phyloP scores from a whole-genome alignment of 306 rosid genomes.

The Vachellia pachyceras region DNA sequence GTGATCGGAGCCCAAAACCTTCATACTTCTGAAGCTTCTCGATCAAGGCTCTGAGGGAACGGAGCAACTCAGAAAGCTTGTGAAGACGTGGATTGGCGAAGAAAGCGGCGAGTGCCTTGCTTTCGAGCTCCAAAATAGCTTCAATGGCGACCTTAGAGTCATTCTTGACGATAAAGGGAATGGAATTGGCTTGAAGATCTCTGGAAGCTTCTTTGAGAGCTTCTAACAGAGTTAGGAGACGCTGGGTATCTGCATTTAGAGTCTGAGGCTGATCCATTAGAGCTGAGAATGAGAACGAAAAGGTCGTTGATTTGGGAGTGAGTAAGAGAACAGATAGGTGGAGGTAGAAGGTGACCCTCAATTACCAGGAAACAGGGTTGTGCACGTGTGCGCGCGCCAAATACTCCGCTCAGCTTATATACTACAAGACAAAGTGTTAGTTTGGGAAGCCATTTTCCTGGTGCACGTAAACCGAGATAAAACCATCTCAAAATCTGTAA shows the following conservation, averaged over 20 bases:
- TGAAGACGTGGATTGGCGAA: constrained; percentile 47
- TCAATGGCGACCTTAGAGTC: constrained; percentile 50
- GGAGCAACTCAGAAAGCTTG: constrained; percentile 38
- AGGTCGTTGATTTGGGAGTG: neutral
- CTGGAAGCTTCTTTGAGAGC: constrained; percentile 50
- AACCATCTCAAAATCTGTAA: too few relatives aligned
- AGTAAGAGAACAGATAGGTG: neutral
- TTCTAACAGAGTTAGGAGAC: constrained; percentile 46
- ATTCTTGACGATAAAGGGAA: constrained; percentile 38
- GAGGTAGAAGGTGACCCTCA: neutral
- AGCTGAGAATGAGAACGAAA: neutral
- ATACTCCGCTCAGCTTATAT: neutral
- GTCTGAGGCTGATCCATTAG: constrained; percentile 49
- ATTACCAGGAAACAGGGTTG: neutral
- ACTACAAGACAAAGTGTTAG: neutral
- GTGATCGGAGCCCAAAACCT: constrained; percentile 29
- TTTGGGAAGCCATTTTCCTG: too few relatives aligned
- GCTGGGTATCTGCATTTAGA: constrained; percentile 15
- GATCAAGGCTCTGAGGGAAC: constrained; percentile 37
- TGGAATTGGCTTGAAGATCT: constrained; percentile 45
- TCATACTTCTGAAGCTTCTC: constrained; percentile 26
- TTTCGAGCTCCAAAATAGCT: constrained; percentile 48
- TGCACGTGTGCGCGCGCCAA: neutral
- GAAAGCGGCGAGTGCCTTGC: constrained; percentile 44
- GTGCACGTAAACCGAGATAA: too few relatives aligned